Evolutionary conservation across 192 early-diverging fungal species (phyloP).

Genomic region (Coemansia sp.): DNA sequence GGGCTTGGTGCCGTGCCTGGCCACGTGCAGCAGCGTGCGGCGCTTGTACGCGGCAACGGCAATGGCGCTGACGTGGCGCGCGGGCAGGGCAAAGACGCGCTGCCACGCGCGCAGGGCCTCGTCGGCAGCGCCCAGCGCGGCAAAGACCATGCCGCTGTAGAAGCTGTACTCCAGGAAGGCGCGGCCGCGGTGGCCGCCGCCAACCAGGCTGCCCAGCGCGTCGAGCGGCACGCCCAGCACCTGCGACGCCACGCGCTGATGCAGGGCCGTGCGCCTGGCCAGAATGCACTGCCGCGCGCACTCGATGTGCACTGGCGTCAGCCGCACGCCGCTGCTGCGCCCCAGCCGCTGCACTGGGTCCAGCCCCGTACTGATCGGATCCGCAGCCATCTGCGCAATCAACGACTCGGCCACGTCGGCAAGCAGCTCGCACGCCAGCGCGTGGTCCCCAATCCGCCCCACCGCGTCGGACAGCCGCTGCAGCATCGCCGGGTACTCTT

Average conservation of each 20-base stretch:
- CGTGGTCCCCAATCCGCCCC: neutral
- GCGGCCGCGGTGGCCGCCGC: constrained; percentile 1
- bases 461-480: constrained; percentile 11
- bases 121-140: constrained; percentile 12
- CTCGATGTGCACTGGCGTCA: constrained; percentile 42
- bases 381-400: constrained; percentile 25
- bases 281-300: constrained; percentile 39
- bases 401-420: constrained; percentile 22
- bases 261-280: constrained; percentile 18
- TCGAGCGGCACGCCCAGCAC: constrained; percentile 19
- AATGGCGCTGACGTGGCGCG: constrained; percentile 32
- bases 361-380: neutral
- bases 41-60: constrained; percentile 39
- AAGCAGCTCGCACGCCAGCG: constrained; percentile 11
- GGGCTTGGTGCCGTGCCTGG: constrained; percentile 6
- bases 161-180: constrained; percentile 35
- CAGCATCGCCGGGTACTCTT: constrained; percentile 18
- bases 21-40: constrained; percentile 16
- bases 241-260: constrained; percentile 10
- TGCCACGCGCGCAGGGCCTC: constrained; percentile 33
- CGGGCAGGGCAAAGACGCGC: constrained; percentile 41
- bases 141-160: constrained; percentile 50
- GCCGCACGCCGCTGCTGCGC: constrained; percentile 24
- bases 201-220: constrained; percentile 19
- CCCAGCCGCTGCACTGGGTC: constrained; percentile 8